Evolutionary conservation across 345 rosid species (phyloP).

Genomic region (Citrus trifoliata): DNA sequence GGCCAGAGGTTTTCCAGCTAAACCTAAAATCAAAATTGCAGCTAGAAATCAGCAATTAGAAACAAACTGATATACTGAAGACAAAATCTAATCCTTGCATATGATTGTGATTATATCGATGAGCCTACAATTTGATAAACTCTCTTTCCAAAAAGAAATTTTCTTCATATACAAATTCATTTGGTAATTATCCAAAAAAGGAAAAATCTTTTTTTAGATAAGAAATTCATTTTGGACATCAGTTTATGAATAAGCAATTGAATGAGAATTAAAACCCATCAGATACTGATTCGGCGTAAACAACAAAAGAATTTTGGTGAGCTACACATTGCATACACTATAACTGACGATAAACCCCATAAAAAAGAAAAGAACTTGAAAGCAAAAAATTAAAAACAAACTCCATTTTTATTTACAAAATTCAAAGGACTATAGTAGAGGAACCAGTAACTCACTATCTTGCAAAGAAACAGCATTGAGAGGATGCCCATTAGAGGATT

Average conservation of each 20-base stretch:
- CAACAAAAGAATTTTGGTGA: not conserved
- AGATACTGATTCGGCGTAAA: not conserved
- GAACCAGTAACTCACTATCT: no score
- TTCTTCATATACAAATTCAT: not conserved
- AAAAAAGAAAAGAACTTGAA: not conserved
- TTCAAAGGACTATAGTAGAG: not conserved
- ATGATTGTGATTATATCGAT: no score
- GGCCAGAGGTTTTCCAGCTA: slow-evolving; percentile 40
- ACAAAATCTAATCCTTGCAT: no score
- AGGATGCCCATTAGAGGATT: slow-evolving; percentile 39
- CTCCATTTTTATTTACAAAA: not conserved
- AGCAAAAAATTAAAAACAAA: not conserved
- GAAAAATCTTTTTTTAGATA: no score
- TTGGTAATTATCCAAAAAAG: not conserved
- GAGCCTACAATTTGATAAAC: no score
- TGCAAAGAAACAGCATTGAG: no score
- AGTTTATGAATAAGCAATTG: no score
- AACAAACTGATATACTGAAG: no score
- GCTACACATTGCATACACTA: not conserved
- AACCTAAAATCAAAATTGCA: slow-evolving; percentile 24
- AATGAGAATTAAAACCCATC: no score
- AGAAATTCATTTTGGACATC: no score
- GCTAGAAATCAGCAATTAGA: no score
- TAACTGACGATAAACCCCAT: not conserved
- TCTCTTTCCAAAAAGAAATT: no score